Evolutionary conservation across 176 grass and related monocot genomes (phyloP).

Genomic region (Pontederia paniculata): DNA sequence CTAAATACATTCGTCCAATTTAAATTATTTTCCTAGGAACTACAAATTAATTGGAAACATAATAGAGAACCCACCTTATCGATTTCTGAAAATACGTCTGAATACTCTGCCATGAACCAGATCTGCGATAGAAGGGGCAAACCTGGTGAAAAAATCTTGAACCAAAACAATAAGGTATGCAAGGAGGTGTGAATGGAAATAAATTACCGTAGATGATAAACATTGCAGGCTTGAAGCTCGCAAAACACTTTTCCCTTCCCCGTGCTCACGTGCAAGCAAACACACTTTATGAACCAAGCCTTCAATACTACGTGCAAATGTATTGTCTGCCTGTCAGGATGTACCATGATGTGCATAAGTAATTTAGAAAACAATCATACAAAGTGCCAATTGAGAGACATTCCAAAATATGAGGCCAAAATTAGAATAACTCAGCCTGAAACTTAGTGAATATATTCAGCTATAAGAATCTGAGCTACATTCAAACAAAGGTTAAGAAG

Average conservation of each 20-base stretch:
- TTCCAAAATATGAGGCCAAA: too few species aligned
- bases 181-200: constrained; percentile 4
- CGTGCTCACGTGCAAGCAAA: constrained; percentile 38
- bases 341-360: too few species aligned
- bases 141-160: constrained; percentile 14
- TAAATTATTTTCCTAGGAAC: too few species aligned
- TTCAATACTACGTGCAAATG: constrained; percentile 81
- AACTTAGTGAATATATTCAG: too few species aligned
- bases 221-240: constrained; percentile 77
- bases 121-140: constrained; percentile 39
- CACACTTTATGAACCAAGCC: constrained; percentile 72
- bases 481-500: too few species aligned
- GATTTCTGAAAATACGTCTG: constrained; percentile 69
- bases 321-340: constrained; percentile 62
- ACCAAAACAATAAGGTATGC: neutral
- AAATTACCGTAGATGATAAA: constrained; percentile 60
- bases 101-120: constrained; percentile 80
- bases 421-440: too few species aligned
- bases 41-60: neutral
- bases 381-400: too few species aligned
- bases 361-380: too few species aligned
- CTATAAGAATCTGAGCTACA: too few species aligned
- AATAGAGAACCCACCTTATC: constrained; percentile 45
- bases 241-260: constrained; percentile 41
- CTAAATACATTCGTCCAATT: too few species aligned